Base-by-base conservation (phyloP, 768 basidiomycete genomes). In the Suillus lakei region DNA sequence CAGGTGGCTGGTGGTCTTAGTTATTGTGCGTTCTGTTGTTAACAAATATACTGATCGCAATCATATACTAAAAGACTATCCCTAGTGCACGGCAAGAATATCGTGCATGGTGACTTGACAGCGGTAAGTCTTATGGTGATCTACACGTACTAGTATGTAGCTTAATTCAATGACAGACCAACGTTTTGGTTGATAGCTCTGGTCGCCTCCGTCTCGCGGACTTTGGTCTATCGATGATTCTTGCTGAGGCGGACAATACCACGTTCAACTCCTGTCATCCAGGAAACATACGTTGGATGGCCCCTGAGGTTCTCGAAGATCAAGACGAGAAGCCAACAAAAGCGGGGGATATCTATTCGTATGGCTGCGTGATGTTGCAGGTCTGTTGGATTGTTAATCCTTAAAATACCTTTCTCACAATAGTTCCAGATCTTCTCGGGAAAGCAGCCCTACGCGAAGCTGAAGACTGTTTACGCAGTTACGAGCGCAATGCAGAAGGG, bases 31-130 rank as follows among this genome's bases (percentile, higher is more conserved):
- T 64, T 32, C 36, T 15, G 16, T 56, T 51, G 5, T 54, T 32
- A 3, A 21, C 18, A 21, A 30, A 12, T 28, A 16, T 32, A 32
- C 21, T 5, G 53, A 54, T 21, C n/a, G n/a, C n/a, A 23, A n/a
- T 4, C 6, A 36, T 36, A 8, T 23, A 55, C 54, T 36, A 16
- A 36, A 44, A 56, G 7, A 23, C 7, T 36, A 36, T 36, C 12
- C 6, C 13, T 39, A 66, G 66, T 60, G 16, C 66, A 66, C n/a
- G 65, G 64, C 9, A 30, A 36, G 41, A 68, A 73, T n/a, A 75
- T 84, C 30, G 73, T 84, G 16, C 84, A 83, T 56, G 82, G 83
- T 0, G 82, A 85, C 59, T 72, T 84, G 36, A 82, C 81, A 64
- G 83, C 79, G n/a, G 83, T 82, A 59, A 55, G 72, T 70, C 44